Base-by-base conservation (phyloP, 2,329 filamentous ascomycete genomes). In the Emmonsiellopsis sp. region DNA sequence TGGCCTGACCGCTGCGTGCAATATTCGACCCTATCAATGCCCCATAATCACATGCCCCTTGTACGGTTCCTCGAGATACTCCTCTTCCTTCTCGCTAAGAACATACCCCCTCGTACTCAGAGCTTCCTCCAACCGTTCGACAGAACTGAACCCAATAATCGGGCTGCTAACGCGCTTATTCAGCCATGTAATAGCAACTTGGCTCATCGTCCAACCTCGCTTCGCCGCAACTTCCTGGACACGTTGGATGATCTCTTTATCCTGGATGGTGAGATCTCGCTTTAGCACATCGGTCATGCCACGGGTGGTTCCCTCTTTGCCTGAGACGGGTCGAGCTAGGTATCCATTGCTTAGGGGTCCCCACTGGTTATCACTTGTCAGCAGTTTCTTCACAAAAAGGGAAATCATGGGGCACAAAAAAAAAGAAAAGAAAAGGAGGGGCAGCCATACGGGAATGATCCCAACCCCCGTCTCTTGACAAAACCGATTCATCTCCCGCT, bases 51-150 rank as follows among this genome's bases (percentile, higher is more conserved):
- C 44, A 57, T 66, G 66, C 4, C 71, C 68, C 56, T 64, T 55
- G 58, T 78, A 78, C 45, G 71, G 63, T 63, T 78, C 75, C 61
- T 77, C 75, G 17, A 78, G 59, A 60, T 74, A 76, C 63, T 71
- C 72, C 60, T 74, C 72, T 60, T 78, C 76, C 49, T 78, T 75
- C 11, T 71, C 72, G 0, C 64, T 73, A 63, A 78, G 59, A 39
- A 60, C 63, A 63, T 77, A 74, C 6, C 71, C 73, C 52, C 66
- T 67, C 2, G 69, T 71, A 40, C 65, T 71, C n/a, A 76, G 61
- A 8, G 75, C 75, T 61, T 77, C 75, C 27, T 79, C 76, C 56
- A 78, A 72, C 44, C 76, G 63, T 52, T 69, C 71, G 6, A 70
- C 65, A 49, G 70, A 75, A 45, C 71, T 74, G 60, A 78, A 76